phyloP scores from a whole-genome alignment of 371 early-diverging fungal species.

The Hamiltosporidium tvaerminnensis region DNA sequence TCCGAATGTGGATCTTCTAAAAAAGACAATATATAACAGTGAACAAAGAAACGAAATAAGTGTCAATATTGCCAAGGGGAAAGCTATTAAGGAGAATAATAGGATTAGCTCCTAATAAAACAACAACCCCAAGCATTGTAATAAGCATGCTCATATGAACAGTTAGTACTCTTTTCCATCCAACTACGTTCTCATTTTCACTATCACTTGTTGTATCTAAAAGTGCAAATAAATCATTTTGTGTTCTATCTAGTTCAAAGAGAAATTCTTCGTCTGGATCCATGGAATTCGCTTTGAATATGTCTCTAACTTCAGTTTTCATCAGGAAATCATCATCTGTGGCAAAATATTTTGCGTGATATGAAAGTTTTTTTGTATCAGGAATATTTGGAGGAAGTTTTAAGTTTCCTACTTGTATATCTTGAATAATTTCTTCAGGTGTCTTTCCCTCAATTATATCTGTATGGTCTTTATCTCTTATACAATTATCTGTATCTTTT shows the following conservation, averaged over 20 bases:
- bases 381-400: constrained; percentile 10
- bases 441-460: constrained; percentile 1
- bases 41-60: constrained; percentile 50
- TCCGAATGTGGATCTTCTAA: constrained; percentile 51
- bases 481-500: not conserved
- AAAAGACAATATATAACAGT: constrained; percentile 51
- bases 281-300: constrained; percentile 47
- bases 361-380: constrained; percentile 15
- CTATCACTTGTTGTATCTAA: constrained; percentile 45
- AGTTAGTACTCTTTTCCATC: constrained; percentile 53
- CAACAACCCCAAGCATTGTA: constrained; percentile 39
- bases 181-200: constrained; percentile 41
- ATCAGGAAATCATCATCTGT: constrained; percentile 54
- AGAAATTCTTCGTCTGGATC: constrained; percentile 49
- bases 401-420: constrained; percentile 4
- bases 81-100: constrained; percentile 43
- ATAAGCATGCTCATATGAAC: constrained; percentile 50
- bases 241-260: constrained; percentile 54
- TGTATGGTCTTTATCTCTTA: not conserved
- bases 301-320: constrained; percentile 47
- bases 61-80: constrained; percentile 47
- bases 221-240: constrained; percentile 54
- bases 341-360: constrained; percentile 49
- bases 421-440: constrained; percentile 28
- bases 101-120: constrained; percentile 48